Base-by-base conservation (phyloP, 2,329 filamentous ascomycete species). In the Pseudocercospora crystallina region DNA sequence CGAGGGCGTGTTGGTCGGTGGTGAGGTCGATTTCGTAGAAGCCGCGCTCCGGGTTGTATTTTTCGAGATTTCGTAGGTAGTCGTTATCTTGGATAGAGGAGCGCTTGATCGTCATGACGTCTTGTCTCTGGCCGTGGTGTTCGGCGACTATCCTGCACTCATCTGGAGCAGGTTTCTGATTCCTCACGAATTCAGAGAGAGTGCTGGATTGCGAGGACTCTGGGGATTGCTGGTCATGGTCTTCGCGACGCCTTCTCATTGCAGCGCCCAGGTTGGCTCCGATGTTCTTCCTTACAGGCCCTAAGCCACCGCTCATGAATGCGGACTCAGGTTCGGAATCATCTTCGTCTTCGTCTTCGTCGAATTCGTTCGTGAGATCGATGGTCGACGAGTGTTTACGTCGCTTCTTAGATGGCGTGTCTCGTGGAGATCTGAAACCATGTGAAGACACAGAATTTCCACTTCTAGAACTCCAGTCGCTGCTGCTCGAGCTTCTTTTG, bases 1-100 rank as follows among this genome's bases (percentile, higher is more conserved):
- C 12, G 17, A 44, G 14, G 5, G 53, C 49, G 11, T 37, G 33
- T 9, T 38, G 5, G 43, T 56, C 47, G 30, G 15, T 38, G 9
- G 30, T 39, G 5, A 56, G 45, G 17, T 52, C 41, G 34, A 59
- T 43, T 13, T 47, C 30, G 13, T 51, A 29, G 33, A 39, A 36
- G 2, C 31, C 38, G n/a, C 34, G 29, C 12, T 41, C 7, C 3
- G 36, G 10, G 36, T 50, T 37, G 41, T 39, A 44, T 9, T 34
- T 12, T 8, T 32, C 38, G 11, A 42, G 43, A 5, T 14, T 4
- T n/a, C 29, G 5, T 10, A 54, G 51, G 17, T 50, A 57, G 11
- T 40, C 13, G 36, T 51, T 54, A 5, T 49, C 36, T 12, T 30
- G 9, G 14, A 47, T 17, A 11, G 20, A 8, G 13, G 31, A 33